These are phyloP conservation scores for Penicillium waksmanii DNA, from an alignment of 495 filamentous ascomycete species.

Conservation along the genomic window DNA sequence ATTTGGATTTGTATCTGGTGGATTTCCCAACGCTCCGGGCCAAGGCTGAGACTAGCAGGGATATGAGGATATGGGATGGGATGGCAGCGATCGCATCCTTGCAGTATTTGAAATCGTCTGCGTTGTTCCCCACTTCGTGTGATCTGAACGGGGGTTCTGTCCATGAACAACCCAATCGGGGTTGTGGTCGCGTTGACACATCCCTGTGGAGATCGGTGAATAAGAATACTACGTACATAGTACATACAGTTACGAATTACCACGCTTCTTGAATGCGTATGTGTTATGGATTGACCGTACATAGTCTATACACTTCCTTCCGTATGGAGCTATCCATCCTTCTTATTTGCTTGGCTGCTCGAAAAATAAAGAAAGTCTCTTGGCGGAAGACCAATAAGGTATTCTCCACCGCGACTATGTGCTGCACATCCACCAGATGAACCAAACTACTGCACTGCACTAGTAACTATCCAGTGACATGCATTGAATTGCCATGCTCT, in stretches of 20 bases:
- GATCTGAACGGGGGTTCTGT: not conserved
- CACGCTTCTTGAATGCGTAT: not conserved
- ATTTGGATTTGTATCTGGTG: not conserved
- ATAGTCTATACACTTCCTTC: not conserved
- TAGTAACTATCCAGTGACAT: not conserved
- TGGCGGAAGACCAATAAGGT: not conserved
- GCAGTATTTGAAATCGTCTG: slow-evolving; percentile 21
- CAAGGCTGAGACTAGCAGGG: slow-evolving; percentile 21
- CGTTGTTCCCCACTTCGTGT: not conserved
- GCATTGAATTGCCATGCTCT: not conserved
- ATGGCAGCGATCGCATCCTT: slow-evolving; percentile 12
- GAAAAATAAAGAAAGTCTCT: not conserved
- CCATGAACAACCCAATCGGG: not conserved
- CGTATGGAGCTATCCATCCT: too few relatives aligned
- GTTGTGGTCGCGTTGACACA: slow-evolving; percentile 9
- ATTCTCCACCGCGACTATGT: slow-evolving; percentile 2
- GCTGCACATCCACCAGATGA: slow-evolving; percentile 3
- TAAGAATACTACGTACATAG: not conserved
- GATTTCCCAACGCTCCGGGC: slow-evolving; percentile 6
- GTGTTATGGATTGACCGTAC: not conserved
- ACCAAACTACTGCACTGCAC: slow-evolving; percentile 2
- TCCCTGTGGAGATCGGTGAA: slow-evolving; percentile 21
- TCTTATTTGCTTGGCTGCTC: too few relatives aligned
- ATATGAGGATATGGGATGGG: slow-evolving; percentile 3
- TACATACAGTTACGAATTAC: not conserved